phyloP scores from a whole-genome alignment of 371 early-diverging fungal genomes.

The Apophysomyces sp. region DNA sequence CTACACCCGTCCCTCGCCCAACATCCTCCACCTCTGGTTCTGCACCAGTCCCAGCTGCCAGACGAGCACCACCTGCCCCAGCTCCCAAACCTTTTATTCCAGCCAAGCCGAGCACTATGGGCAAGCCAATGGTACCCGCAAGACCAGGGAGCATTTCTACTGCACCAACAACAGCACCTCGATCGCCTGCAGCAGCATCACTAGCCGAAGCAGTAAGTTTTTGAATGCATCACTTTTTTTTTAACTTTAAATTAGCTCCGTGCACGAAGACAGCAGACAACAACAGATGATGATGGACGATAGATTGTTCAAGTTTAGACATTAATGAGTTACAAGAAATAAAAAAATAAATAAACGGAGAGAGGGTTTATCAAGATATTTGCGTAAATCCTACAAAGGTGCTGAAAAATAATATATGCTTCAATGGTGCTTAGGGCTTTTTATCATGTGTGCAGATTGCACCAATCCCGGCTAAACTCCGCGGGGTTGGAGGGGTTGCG shows the following conservation, averaged over 20 bases:
- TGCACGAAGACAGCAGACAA: constrained; percentile 15
- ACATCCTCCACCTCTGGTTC: constrained; percentile 9
- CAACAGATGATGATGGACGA: not conserved
- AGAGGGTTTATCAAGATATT: too few relatives aligned
- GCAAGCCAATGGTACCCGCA: constrained; percentile 52
- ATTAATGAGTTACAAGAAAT: not conserved
- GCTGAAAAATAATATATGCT: too few relatives aligned
- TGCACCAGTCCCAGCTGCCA: constrained; percentile 47
- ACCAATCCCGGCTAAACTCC: too few relatives aligned
- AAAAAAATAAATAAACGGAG: too few relatives aligned
- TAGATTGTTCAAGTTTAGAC: not conserved
- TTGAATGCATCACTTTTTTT: not conserved
- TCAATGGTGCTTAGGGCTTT: too few relatives aligned
- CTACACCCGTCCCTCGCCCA: constrained; percentile 27
- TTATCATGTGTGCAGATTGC: too few relatives aligned
- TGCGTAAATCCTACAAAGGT: too few relatives aligned
- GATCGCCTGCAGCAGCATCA: constrained; percentile 40
- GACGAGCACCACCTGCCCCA: constrained; percentile 47
- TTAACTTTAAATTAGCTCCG: constrained; percentile 7
- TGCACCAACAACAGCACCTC: constrained; percentile 21
- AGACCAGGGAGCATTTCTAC: constrained; percentile 28
- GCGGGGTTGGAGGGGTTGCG: too few relatives aligned
- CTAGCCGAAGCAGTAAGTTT: constrained; percentile 50
- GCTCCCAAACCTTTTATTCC: constrained; percentile 51
- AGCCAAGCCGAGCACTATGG: constrained; percentile 37